Evolutionary conservation across 2,329 filamentous ascomycete genomes (phyloP).

Genomic region (Aaosphaeria pasadenensis): DNA sequence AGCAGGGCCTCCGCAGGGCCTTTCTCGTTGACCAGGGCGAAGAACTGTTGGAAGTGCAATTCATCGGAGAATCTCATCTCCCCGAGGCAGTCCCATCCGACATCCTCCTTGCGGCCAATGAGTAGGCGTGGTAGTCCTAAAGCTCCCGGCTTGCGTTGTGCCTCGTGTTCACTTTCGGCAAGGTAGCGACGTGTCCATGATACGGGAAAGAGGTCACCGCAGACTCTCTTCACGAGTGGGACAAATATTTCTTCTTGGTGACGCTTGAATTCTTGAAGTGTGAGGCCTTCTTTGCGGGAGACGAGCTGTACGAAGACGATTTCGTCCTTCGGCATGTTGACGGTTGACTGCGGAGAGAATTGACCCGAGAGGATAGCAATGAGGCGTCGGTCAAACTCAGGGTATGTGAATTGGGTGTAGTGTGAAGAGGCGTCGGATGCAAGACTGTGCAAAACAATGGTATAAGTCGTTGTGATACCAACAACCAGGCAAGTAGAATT

Average conservation of each 20-base stretch:
- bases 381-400: too few species aligned
- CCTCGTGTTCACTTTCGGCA: neutral
- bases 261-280: slow-evolving; percentile 3
- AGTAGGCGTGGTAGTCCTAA: slow-evolving; percentile 15
- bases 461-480: too few species aligned
- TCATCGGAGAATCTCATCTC: slow-evolving; percentile 20
- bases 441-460: too few species aligned
- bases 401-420: too few species aligned
- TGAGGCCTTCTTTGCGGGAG: slow-evolving; percentile 2
- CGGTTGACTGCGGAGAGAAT: too few species aligned
- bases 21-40: slow-evolving; percentile 12
- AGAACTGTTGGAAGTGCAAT: slow-evolving; percentile 19
- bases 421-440: too few species aligned
- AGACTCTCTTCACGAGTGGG: slow-evolving; percentile 1
- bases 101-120: slow-evolving; percentile 13
- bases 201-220: neutral
- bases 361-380: too few species aligned
- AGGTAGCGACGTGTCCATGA: slow-evolving; percentile 3
- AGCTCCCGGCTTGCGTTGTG: slow-evolving; percentile 1
- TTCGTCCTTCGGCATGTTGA: too few species aligned
- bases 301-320: slow-evolving; percentile 2
- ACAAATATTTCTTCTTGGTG: slow-evolving; percentile 2
- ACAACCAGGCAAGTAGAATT: too few species aligned
- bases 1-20: slow-evolving; percentile 11
- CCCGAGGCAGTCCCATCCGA: slow-evolving; percentile 15